Conservation (phyloP, 129 eudicot species). For the Arctium minus region DNA sequence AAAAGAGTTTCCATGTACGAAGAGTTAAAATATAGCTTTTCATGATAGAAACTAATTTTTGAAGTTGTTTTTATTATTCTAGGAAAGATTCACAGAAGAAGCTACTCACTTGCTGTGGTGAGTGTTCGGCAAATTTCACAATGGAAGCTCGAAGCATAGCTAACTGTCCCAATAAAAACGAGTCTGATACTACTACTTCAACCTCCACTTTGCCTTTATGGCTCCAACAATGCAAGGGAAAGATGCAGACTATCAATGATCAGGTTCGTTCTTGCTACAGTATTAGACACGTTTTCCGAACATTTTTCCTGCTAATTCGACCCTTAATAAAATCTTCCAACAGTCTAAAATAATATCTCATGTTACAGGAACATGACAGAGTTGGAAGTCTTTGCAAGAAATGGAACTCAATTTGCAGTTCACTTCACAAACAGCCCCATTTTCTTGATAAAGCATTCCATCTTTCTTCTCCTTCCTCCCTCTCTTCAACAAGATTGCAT, state of each 20-base stretch:
- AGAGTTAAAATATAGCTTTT: not conserved
- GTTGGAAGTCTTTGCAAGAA: constrained; percentile 46
- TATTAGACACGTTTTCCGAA: not conserved
- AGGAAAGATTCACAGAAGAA: constrained; percentile 21
- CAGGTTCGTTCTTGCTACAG: constrained; percentile 27
- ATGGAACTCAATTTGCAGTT: constrained; percentile 61
- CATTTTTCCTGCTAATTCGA: not conserved
- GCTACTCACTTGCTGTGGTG: constrained; percentile 47
- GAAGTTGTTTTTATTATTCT: not conserved
- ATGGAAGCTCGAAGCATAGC: constrained; percentile 40
- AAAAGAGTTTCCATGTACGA: not conserved
- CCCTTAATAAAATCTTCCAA: not conserved
- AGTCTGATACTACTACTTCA: constrained; percentile 22
- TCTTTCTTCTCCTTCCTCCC: constrained; percentile 41
- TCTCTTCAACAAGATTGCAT: constrained; percentile 36
- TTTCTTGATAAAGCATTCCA: constrained; percentile 35
- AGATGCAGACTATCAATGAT: constrained; percentile 14
- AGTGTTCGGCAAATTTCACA: constrained; percentile 40
- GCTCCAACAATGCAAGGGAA: constrained; percentile 66
- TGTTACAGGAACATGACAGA: constrained; percentile 40
- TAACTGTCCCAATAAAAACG: constrained; percentile 4
- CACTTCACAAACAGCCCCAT: constrained; percentile 40
- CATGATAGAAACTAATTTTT: not conserved
- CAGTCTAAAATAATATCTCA: not conserved
- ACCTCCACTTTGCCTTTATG: constrained; percentile 60